phyloP scores from a whole-genome alignment of 192 early-diverging fungal species.

The Bifiguratus adelaidae region DNA sequence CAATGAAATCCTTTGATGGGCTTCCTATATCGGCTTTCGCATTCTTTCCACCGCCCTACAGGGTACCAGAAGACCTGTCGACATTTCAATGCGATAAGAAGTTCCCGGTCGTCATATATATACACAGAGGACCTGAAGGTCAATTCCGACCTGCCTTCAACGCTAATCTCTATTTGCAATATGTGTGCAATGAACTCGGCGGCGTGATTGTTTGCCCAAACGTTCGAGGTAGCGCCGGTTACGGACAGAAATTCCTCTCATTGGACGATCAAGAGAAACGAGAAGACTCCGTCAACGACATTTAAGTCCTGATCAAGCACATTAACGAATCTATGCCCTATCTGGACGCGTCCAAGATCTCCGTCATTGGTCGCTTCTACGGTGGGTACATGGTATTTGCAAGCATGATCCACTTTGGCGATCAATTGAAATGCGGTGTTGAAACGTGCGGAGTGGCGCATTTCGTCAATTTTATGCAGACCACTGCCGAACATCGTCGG shows the following conservation, averaged over 20 bases:
- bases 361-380: conserved; percentile 1
- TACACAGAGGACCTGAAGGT: conserved; percentile 1
- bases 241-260: not conserved
- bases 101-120: conserved; percentile 1
- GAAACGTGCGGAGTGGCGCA: conserved; percentile 2
- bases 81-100: not conserved
- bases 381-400: conserved; percentile 3
- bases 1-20: conserved; percentile 3
- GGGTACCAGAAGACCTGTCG: not conserved
- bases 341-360: not conserved
- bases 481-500: not conserved
- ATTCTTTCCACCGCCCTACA: not conserved
- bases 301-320: not conserved
- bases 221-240: not conserved
- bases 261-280: not conserved
- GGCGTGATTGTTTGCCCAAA: not conserved
- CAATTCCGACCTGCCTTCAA: not conserved
- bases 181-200: not conserved
- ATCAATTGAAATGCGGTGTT: conserved; percentile 1
- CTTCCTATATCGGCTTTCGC: not conserved
- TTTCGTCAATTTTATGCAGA: not conserved
- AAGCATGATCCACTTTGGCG: not conserved
- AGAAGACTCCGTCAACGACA: conserved; percentile 2
- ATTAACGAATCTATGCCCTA: not conserved
- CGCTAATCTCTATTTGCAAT: not conserved